phyloP scores from a whole-genome alignment of 164 flowering plant genomes.

The Chloranthus sessilifolius region DNA sequence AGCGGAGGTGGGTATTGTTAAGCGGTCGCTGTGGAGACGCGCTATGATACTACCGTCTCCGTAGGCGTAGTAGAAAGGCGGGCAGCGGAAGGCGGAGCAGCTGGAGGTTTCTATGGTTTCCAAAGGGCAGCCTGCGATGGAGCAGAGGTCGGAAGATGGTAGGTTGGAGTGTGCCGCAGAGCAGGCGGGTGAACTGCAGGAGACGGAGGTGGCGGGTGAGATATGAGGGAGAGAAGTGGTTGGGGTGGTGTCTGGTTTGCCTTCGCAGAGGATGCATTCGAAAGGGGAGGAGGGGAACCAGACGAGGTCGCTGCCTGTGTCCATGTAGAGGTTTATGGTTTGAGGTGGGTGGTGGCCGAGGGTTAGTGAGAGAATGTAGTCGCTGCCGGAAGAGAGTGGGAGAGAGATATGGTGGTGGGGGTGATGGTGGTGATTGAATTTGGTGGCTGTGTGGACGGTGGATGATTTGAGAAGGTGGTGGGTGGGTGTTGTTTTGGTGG shows the following conservation, averaged over 20 bases:
- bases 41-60: constrained; percentile 85
- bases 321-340: constrained; percentile 62
- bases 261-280: constrained; percentile 82
- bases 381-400: constrained; percentile 81
- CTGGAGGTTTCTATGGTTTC: constrained; percentile 59
- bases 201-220: constrained; percentile 34
- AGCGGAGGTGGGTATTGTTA: constrained; percentile 29
- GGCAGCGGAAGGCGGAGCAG: constrained; percentile 56
- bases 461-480: constrained; percentile 75
- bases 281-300: constrained; percentile 90
- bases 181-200: constrained; percentile 65
- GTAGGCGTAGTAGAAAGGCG: constrained; percentile 78
- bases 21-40: constrained; percentile 34
- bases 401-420: constrained; percentile 47
- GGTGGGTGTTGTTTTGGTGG: constrained; percentile 32
- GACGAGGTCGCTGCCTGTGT: constrained; percentile 93
- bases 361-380: constrained; percentile 67
- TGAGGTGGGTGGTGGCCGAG: constrained; percentile 39
- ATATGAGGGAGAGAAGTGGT: constrained; percentile 23
- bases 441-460: constrained; percentile 52
- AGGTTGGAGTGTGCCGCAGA: constrained; percentile 61
- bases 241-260: constrained; percentile 26
- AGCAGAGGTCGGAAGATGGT: constrained; percentile 75
- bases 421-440: constrained; percentile 41
- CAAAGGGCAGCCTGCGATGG: constrained; percentile 63